A percentile compares a stretch with the other conserved stretches of the same genome.
phyloP scores from a whole-genome alignment of 495 filamentous ascomycete species.

The Aspergillus conjunctus region DNA sequence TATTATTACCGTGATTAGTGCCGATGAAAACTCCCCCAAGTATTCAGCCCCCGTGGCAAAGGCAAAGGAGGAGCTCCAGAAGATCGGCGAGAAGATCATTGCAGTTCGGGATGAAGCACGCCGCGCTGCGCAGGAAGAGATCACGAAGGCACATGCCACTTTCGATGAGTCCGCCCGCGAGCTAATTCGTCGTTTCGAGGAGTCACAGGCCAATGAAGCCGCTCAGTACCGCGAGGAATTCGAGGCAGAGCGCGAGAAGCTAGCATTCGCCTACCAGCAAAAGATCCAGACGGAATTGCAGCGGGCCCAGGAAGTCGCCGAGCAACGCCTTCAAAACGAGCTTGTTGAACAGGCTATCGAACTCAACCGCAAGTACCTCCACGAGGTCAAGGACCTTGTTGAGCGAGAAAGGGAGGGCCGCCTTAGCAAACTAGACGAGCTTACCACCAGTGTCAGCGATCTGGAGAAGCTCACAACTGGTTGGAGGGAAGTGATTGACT shows the following conservation, averaged over 20 bases:
- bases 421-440: constrained; percentile 78
- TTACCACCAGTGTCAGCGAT: constrained; percentile 72
- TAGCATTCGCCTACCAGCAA: constrained; percentile 73
- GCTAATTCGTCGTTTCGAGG: constrained; percentile 68
- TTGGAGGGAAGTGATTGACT: constrained; percentile 85
- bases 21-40: constrained; percentile 69
- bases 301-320: constrained; percentile 70
- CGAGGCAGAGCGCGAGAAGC: constrained; percentile 79
- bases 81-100: constrained; percentile 72
- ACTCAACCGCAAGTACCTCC: constrained; percentile 79
- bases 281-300: constrained; percentile 76
- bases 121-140: constrained; percentile 73
- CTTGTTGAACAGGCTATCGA: constrained; percentile 89
- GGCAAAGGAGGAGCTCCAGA: constrained; percentile 80
- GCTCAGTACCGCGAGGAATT: constrained; percentile 83
- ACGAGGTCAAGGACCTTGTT: constrained; percentile 76
- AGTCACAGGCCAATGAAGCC: constrained; percentile 72
- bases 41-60: constrained; percentile 74
- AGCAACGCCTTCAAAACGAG: constrained; percentile 78
- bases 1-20: constrained; percentile 89
- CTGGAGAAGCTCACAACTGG: constrained; percentile 81
- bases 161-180: constrained; percentile 81
- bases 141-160: constrained; percentile 68
- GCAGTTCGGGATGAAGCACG: constrained; percentile 66
- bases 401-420: constrained; percentile 87